phyloP scores from a whole-genome alignment of 495 filamentous ascomycete species.

The Penicillium tannophilum region DNA sequence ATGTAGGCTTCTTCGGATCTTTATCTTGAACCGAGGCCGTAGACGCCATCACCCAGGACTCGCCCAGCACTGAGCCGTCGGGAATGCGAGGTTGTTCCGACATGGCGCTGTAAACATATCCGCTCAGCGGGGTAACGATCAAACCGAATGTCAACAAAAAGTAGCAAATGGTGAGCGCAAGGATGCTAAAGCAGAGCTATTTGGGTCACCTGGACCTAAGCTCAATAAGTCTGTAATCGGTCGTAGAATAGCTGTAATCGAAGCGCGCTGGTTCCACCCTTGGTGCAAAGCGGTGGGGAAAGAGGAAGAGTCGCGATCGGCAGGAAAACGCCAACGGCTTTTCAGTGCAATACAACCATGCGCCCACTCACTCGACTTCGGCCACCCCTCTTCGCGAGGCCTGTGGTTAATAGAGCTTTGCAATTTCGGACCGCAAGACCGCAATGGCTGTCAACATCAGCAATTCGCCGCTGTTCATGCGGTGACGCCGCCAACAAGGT shows the following conservation, averaged over 20 bases:
- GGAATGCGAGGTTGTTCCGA: conserved; percentile 23
- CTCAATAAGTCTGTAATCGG: neutral
- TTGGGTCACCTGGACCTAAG: neutral
- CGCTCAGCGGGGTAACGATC: conserved; percentile 3
- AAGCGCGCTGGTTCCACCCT: conserved; percentile 8
- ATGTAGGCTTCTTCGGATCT: conserved; percentile 2
- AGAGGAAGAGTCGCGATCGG: conserved; percentile 16
- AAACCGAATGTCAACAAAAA: neutral
- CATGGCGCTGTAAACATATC: conserved; percentile 31
- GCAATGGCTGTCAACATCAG: conserved; percentile 40
- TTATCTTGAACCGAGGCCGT: conserved; percentile 19
- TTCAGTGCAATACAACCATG: conserved; percentile 29
- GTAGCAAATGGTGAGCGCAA: neutral
- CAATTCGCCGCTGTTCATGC: conserved; percentile 41
- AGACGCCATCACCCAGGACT: conserved; percentile 45
- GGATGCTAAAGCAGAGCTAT: neutral
- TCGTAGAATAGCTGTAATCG: neutral
- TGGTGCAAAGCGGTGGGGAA: conserved; percentile 32
- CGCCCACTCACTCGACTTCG: conserved; percentile 29
- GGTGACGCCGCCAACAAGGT: conserved; percentile 32
- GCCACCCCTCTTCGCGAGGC: conserved; percentile 18
- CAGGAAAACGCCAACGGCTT: conserved; percentile 16
- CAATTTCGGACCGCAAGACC: conserved; percentile 13
- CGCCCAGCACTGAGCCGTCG: conserved; percentile 35
- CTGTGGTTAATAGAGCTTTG: conserved; percentile 4